Percentiles rank a stretch among this genome's conserved stretches.
Evolutionary conservation across 2,329 filamentous ascomycete genomes (phyloP).

Genomic region (Trichocomaceae sp.): DNA sequence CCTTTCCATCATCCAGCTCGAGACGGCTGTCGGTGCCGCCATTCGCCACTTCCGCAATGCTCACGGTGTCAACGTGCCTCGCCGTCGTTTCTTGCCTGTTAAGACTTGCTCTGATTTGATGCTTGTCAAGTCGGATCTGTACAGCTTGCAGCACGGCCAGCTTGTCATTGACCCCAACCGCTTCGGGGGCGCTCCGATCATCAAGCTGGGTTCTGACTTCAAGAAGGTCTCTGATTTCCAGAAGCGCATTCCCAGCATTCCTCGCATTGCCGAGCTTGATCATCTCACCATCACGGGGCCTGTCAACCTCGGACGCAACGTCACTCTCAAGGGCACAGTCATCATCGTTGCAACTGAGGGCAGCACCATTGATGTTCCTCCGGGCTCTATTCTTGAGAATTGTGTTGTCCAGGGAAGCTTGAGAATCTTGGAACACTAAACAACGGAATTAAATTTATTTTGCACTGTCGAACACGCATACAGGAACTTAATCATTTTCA

Average conservation of each 20-base stretch:
- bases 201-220: conserved; percentile 98
- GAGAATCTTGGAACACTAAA: conserved; percentile 61
- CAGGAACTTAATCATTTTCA: not conserved
- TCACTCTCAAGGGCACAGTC: conserved; percentile 92
- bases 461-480: not conserved
- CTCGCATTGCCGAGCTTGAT: conserved; percentile 46
- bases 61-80: conserved; percentile 97
- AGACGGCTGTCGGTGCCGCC: conserved; percentile 95
- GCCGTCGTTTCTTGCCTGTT: conserved; percentile 95
- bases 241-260: conserved; percentile 46
- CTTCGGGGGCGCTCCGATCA: conserved; percentile 92
- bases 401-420: conserved; percentile 97
- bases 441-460: not conserved
- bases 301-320: conserved; percentile 91
- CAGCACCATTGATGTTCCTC: conserved; percentile 94
- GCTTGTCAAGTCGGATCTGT: conserved; percentile 99
- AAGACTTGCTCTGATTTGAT: conserved; percentile 99
- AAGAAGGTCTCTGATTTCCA: conserved; percentile 90
- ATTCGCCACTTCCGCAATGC: conserved; percentile 99
- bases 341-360: conserved; percentile 98
- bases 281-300: conserved; percentile 97
- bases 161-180: conserved; percentile 93
- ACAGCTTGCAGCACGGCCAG: conserved; percentile 97
- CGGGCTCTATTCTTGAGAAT: conserved; percentile 95
- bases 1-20: conserved; percentile 93